Base-by-base conservation (phyloP, 2,329 filamentous ascomycete genomes). In the Microdochium bolleyi region DNA sequence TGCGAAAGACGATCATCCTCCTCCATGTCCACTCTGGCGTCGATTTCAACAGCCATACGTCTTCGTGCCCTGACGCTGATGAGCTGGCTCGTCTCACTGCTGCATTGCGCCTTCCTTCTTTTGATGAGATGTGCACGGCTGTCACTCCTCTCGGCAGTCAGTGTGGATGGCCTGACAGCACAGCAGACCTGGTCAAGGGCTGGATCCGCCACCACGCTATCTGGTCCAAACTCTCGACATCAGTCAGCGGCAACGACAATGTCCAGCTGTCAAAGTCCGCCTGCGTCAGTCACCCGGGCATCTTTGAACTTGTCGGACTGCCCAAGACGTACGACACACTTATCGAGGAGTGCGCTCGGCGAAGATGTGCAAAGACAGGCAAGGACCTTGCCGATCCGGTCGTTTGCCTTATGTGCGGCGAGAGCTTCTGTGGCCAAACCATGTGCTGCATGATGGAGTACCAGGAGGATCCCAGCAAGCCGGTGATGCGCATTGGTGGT, bases 381-480 rank as follows among this genome's bases (percentile, higher is more conserved):
- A 95, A 94, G 66, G 92, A 96, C 60, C 74, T 99, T 50, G 87
- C 85, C 2, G 95, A 99, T 67, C 91, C 94, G 0, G 89, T 88
- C 58, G 82, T 99, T 37, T 99, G 94, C 64, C 79, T 99, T 38
- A 90, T 96, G 72, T 99, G 94, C 65, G 92, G 94, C 32, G 91
- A 92, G n/a, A 89, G 99, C 41, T 92, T 96, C 70, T 99, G 94
- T 70, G 90, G 88, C 10, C 94, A 99, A 73, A 90, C 88, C 48
- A 87, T 92, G 49, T 99, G 94, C 72, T 99, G 94, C 67, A 83
- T 89, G 64, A 84, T 84, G 61, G 76, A 83, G 55, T 81, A 80
- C 53, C 70, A 69, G 48, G 69, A 73, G 59, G 68, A 61, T 41
- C 66, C 65, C 16, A 67, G 71, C 48, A 73, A 72, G 51, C 62